These are phyloP conservation scores for Phytophthora ramorum DNA, from an alignment of 352 stramenopile species.

Conservation along the genomic window DNA sequence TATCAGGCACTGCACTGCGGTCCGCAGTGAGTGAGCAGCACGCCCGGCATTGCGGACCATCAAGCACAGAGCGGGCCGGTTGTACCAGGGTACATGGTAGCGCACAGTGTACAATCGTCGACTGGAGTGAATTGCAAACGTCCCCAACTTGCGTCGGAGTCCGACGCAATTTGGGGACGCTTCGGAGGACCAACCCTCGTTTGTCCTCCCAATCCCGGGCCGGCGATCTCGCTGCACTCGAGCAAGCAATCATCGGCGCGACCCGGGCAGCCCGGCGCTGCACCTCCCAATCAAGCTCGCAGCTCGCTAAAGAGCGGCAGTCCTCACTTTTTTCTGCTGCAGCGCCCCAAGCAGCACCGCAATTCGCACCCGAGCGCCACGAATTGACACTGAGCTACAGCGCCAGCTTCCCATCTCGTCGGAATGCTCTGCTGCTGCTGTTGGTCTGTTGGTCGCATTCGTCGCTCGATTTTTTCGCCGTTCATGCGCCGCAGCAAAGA, in stretches of 20 bases:
- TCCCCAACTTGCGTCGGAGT: slow-evolving; percentile 16
- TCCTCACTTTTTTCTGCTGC: slow-evolving; percentile 27
- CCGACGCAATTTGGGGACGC: too few species aligned
- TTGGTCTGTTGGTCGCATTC: slow-evolving; percentile 4
- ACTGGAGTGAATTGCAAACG: slow-evolving; percentile 17
- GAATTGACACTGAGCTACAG: slow-evolving; percentile 2
- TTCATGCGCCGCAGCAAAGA: slow-evolving; percentile 20
- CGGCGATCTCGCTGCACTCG: background rate
- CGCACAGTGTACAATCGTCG: slow-evolving; percentile 11
- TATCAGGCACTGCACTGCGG: too few species aligned
- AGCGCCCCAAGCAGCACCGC: slow-evolving; percentile 23
- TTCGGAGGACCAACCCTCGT: slow-evolving; percentile 17
- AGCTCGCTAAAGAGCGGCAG: slow-evolving; percentile 20
- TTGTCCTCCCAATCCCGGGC: slow-evolving; percentile 9
- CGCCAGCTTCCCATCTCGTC: slow-evolving; percentile 30
- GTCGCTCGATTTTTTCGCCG: background rate
- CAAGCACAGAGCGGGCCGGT: too few species aligned
- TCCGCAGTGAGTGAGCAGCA: too few species aligned
- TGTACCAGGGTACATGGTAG: too few species aligned
- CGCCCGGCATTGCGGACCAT: too few species aligned
- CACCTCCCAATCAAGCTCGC: slow-evolving; percentile 18
- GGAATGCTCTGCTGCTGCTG: slow-evolving; percentile 21
- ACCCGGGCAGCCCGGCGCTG: slow-evolving; percentile 6
- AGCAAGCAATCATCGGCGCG: slow-evolving; percentile 37
- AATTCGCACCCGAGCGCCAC: slow-evolving; percentile 11